A percentile compares a stretch with the other conserved stretches of the same genome.
These are phyloP conservation scores for Ceratocystis variospora DNA, from an alignment of 2,329 filamentous ascomycete genomes.

Conservation along the genomic window DNA sequence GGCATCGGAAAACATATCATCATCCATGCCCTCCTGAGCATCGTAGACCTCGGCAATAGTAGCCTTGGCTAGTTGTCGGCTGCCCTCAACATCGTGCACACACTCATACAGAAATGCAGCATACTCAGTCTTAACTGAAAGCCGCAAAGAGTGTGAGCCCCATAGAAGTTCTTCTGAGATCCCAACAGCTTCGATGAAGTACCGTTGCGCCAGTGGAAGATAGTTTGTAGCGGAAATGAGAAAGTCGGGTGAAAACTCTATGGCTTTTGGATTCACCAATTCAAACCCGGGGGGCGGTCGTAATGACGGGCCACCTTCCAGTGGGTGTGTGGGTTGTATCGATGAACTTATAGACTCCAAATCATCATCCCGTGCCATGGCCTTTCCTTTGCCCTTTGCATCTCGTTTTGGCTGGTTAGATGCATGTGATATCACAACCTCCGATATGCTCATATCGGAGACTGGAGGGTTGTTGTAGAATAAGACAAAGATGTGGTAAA, in stretches of 20 bases:
- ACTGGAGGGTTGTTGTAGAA: conserved; percentile 85
- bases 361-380: conserved; percentile 30
- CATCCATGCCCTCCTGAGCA: conserved; percentile 81
- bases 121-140: conserved; percentile 86
- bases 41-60: conserved; percentile 87
- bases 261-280: conserved; percentile 25
- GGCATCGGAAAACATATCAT: conserved; percentile 88
- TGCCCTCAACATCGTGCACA: conserved; percentile 63
- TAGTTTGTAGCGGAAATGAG: conserved; percentile 69
- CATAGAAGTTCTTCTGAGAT: conserved; percentile 66
- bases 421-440: conserved; percentile 26
- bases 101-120: conserved; percentile 90
- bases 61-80: conserved; percentile 61
- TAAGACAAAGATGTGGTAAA: conserved; percentile 91
- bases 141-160: conserved; percentile 74
- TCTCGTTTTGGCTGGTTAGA: conserved; percentile 28
- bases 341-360: conserved; percentile 32
- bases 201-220: conserved; percentile 63
- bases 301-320: conserved; percentile 45
- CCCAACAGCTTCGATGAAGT: conserved; percentile 63
- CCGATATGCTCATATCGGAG: conserved; percentile 42
- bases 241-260: conserved; percentile 37
- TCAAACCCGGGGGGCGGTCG: conserved; percentile 42
- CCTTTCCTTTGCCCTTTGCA: conserved; percentile 36
- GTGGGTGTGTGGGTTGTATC: conserved; percentile 35